Percentiles rank a stretch among this genome's conserved stretches.
Evolutionary conservation across 2,329 filamentous ascomycete species (phyloP).

Genomic region (Pseudocercospora crystallina): DNA sequence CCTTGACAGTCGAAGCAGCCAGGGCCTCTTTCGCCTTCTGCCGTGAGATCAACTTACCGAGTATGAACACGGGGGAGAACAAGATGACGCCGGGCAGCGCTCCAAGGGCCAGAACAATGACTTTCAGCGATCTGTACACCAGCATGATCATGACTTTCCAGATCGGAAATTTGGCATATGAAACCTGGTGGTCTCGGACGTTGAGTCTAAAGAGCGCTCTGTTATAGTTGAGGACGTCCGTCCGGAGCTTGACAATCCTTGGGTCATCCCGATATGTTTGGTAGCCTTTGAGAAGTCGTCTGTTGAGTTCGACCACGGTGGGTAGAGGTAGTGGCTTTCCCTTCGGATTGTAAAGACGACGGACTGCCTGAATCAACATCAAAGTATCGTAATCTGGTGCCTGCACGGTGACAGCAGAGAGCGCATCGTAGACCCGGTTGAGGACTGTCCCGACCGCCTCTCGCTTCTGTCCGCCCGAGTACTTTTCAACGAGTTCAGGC

Average conservation of each 20-base stretch:
- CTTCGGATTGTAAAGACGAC: constrained; percentile 89
- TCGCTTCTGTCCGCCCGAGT: constrained; percentile 76
- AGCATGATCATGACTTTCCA: constrained; percentile 73
- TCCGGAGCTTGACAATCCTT: constrained; percentile 72
- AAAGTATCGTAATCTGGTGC: constrained; percentile 93
- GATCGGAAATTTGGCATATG: constrained; percentile 82
- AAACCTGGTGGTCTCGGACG: constrained; percentile 89
- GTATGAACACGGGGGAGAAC: constrained; percentile 84
- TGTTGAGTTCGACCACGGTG: constrained; percentile 90
- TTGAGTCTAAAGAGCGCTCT: constrained; percentile 79
- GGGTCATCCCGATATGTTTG: constrained; percentile 89
- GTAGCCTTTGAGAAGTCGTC: constrained; percentile 86
- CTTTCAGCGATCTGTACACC: constrained; percentile 76
- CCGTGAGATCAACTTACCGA: constrained; percentile 76
- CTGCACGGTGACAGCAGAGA: constrained; percentile 86
- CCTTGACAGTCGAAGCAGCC: constrained; percentile 82
- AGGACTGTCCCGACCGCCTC: constrained; percentile 84
- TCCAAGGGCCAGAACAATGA: constrained; percentile 72
- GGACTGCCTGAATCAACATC: constrained; percentile 93
- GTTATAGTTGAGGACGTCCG: constrained; percentile 81
- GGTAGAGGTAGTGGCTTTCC: constrained; percentile 91
- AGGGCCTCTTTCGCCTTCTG: constrained; percentile 81
- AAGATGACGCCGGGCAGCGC: constrained; percentile 84
- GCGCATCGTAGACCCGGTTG: constrained; percentile 79
- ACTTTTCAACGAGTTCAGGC: constrained; percentile 77